Evolutionary conservation across 1,284 basidiomycete genomes (phyloP).

Genomic region (Tylopilus microsporus): DNA sequence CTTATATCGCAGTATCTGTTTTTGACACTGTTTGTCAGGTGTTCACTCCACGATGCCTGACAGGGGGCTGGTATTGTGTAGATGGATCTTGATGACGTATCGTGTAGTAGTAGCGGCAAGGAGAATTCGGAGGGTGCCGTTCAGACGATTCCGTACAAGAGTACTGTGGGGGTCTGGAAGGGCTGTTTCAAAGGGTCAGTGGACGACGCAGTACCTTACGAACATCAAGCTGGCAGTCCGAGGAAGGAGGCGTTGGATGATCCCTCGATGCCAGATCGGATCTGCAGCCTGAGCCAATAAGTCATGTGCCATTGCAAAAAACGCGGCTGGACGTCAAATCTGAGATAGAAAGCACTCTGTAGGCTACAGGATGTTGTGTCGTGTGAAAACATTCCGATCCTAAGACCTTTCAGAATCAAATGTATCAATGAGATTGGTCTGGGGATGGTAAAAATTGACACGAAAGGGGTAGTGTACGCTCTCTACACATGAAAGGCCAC

Average conservation of each 20-base stretch:
- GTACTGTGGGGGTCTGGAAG: background rate
- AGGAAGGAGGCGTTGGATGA: background rate
- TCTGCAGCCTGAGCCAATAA: background rate
- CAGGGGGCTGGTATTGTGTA: no score
- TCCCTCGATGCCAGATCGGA: background rate
- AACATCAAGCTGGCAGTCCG: background rate
- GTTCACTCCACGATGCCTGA: constrained; percentile 16
- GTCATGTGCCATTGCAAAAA: background rate
- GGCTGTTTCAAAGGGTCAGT: background rate
- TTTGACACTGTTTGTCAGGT: constrained; percentile 78
- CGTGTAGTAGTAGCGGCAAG: background rate
- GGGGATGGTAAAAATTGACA: no score
- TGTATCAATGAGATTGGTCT: no score
- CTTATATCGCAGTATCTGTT: constrained; percentile 85
- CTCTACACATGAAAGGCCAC: no score
- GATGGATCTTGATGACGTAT: background rate
- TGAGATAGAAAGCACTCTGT: background rate
- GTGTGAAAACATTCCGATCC: no score
- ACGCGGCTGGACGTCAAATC: background rate
- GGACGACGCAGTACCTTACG: background rate
- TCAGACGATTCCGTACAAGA: background rate
- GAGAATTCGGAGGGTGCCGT: background rate
- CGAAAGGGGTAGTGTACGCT: no score
- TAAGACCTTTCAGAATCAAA: no score
- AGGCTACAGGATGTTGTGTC: no score